Percentiles rank a stretch among this genome's conserved stretches.
These are phyloP conservation scores for Diutina neorugosa DNA, from an alignment of 1,139 yeast genomes.

Conservation along the genomic window DNA sequence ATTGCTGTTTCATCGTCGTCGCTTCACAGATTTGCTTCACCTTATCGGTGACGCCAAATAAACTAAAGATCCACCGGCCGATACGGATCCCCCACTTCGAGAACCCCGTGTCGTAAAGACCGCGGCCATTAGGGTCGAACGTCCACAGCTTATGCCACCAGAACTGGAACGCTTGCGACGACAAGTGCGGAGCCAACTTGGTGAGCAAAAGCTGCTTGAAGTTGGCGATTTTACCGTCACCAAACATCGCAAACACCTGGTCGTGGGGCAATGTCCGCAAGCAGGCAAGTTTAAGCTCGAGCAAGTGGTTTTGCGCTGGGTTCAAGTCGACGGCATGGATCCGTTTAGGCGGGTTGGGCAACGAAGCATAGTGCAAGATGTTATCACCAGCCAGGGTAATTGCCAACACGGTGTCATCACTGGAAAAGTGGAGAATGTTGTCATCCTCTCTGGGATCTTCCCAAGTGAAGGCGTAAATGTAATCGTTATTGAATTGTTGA, in stretches of 20 bases:
- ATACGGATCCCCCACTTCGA: constrained; percentile 77
- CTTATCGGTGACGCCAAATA: constrained; percentile 40
- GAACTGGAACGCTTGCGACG: constrained; percentile 71
- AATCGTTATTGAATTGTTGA: constrained; percentile 63
- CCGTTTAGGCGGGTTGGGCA: constrained; percentile 60
- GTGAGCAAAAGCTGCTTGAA: constrained; percentile 34
- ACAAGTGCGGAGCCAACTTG: constrained; percentile 54
- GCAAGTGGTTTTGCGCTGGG: constrained; percentile 71
- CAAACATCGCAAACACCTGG: constrained; percentile 65
- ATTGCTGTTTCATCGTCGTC: constrained; percentile 49
- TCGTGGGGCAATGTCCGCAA: constrained; percentile 45
- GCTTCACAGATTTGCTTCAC: constrained; percentile 48
- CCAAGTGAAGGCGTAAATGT: constrained; percentile 83
- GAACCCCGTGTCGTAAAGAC: constrained; percentile 71
- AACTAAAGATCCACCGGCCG: constrained; percentile 45
- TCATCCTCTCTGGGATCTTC: constrained; percentile 81
- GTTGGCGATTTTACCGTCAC: constrained; percentile 53
- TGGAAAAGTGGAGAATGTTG: constrained; percentile 44
- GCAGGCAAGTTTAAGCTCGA: constrained; percentile 68
- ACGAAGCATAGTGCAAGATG: constrained; percentile 57
- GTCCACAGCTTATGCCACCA: constrained; percentile 61
- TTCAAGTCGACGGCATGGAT: constrained; percentile 80
- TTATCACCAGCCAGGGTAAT: constrained; percentile 85
- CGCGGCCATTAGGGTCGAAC: constrained; percentile 41
- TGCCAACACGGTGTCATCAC: constrained; percentile 64